phyloP scores from a whole-genome alignment of 192 early-diverging fungal species.

The Umbelopsis sp. region DNA sequence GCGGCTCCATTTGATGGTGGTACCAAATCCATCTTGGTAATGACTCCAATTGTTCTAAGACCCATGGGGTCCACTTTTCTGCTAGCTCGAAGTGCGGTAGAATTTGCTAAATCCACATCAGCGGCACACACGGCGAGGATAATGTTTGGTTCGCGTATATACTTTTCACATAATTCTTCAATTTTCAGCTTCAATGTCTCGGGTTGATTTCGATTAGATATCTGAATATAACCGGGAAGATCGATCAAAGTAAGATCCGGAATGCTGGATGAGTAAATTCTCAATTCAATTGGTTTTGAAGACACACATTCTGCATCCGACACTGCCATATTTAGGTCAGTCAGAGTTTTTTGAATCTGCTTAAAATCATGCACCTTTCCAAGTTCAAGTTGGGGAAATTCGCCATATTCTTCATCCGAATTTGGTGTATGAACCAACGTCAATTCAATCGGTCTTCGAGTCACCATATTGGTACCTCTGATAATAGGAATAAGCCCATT shows the following conservation, averaged over 20 bases:
- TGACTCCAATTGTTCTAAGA: conserved; percentile 79
- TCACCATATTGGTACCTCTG: conserved; percentile 83
- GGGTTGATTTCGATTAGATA: conserved; percentile 83
- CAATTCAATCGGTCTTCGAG: conserved; percentile 81
- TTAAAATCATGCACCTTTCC: conserved; percentile 90
- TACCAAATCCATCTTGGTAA: conserved; percentile 89
- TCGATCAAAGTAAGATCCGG: conserved; percentile 86
- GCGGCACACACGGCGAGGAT: conserved; percentile 85
- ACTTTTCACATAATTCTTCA: conserved; percentile 81
- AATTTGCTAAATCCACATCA: conserved; percentile 87
- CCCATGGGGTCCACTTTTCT: conserved; percentile 81
- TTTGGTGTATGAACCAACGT: conserved; percentile 83
- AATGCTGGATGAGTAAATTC: conserved; percentile 83
- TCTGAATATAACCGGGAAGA: conserved; percentile 86
- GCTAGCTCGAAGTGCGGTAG: conserved; percentile 78
- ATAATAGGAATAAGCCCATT: neutral
- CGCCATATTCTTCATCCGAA: conserved; percentile 77
- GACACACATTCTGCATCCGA: conserved; percentile 91
- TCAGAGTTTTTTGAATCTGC: conserved; percentile 90
- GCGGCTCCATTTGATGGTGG: conserved; percentile 75
- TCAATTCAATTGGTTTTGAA: conserved; percentile 79
- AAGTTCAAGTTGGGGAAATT: conserved; percentile 82
- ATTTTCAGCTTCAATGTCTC: conserved; percentile 77
- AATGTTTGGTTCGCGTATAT: conserved; percentile 80
- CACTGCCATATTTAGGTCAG: conserved; percentile 94